Conservation (phyloP, 805 yeast genomes). For the Kuraishia molischiana region DNA sequence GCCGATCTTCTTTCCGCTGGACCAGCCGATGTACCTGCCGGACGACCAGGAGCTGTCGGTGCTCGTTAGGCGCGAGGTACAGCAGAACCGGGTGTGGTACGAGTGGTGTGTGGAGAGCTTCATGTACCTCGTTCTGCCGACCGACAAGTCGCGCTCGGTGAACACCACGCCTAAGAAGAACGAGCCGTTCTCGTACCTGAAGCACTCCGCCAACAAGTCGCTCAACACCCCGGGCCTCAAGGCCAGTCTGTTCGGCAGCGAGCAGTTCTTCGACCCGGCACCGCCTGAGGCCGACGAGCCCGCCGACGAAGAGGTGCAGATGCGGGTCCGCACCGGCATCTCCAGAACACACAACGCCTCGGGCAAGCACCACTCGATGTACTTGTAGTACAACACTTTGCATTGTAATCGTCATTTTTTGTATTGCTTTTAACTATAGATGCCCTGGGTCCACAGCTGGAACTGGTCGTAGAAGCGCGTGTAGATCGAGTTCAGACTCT, state of each 20-base stretch:
- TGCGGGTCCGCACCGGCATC: slow-evolving; percentile 31
- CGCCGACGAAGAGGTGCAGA: slow-evolving; percentile 28
- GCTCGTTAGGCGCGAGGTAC: slow-evolving; percentile 36
- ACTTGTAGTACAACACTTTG: slow-evolving; percentile 5
- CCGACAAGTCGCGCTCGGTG: slow-evolving; percentile 2
- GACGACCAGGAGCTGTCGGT: slow-evolving; percentile 48
- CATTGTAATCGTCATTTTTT: slow-evolving; percentile 1
- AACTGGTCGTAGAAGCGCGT: slow-evolving; percentile 92
- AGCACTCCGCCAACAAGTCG: slow-evolving; percentile 1
- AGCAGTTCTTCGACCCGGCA: slow-evolving; percentile 2
- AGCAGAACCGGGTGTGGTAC: slow-evolving; percentile 45
- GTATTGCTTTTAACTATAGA: slow-evolving; percentile 36
- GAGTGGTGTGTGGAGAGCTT: slow-evolving; percentile 55
- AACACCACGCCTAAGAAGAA: slow-evolving; percentile 7
- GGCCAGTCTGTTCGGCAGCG: slow-evolving; percentile 4
- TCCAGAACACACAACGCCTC: slow-evolving; percentile 29
- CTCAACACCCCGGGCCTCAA: background rate
- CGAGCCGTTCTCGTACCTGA: slow-evolving; percentile 5
- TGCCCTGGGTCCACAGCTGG: slow-evolving; percentile 92
- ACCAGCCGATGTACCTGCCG: slow-evolving; percentile 37
- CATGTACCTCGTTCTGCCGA: slow-evolving; percentile 23
- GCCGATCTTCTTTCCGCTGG: slow-evolving; percentile 55
- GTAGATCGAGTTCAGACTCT: slow-evolving; percentile 79
- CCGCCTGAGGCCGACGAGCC: slow-evolving; percentile 7
- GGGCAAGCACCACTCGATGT: slow-evolving; percentile 21